phyloP scores from a whole-genome alignment of 2,329 filamentous ascomycete species.

The Aspergillus hiratsukae region DNA sequence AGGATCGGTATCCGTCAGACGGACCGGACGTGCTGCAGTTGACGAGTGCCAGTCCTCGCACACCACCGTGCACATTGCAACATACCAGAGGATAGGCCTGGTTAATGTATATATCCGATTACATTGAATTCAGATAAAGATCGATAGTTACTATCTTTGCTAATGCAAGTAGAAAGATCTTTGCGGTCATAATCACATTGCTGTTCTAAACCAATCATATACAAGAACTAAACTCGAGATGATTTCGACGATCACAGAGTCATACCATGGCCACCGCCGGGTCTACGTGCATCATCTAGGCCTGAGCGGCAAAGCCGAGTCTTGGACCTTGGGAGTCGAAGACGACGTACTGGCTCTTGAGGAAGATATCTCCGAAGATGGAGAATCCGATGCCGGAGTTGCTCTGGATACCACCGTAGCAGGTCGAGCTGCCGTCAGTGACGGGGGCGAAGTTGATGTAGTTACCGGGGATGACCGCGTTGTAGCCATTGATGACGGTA shows the following conservation, averaged over 20 bases:
- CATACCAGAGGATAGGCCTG: too few relatives aligned
- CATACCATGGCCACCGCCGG: neutral
- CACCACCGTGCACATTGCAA: neutral
- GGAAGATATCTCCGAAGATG: constrained; percentile 74
- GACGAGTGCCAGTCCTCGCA: neutral
- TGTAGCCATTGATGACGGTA: constrained; percentile 47
- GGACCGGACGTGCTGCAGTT: neutral
- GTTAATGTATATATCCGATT: neutral
- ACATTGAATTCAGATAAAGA: neutral
- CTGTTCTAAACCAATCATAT: neutral
- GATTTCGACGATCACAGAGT: neutral
- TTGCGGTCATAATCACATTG: neutral
- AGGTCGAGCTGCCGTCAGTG: constrained; percentile 40
- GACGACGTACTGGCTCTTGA: constrained; percentile 72
- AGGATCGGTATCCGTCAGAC: neutral
- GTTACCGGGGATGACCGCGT: constrained; percentile 49
- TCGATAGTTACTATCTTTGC: neutral
- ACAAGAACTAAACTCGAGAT: neutral
- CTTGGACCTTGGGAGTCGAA: constrained; percentile 55
- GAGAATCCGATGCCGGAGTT: constrained; percentile 55
- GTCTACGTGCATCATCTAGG: constrained; percentile 13
- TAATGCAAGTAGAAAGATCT: neutral
- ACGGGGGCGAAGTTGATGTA: constrained; percentile 53
- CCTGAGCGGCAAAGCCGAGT: constrained; percentile 47
- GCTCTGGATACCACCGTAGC: constrained; percentile 73